Evolutionary conservation across 2,329 filamentous ascomycete species (phyloP).

Genomic region (Ophiostoma quercus): DNA sequence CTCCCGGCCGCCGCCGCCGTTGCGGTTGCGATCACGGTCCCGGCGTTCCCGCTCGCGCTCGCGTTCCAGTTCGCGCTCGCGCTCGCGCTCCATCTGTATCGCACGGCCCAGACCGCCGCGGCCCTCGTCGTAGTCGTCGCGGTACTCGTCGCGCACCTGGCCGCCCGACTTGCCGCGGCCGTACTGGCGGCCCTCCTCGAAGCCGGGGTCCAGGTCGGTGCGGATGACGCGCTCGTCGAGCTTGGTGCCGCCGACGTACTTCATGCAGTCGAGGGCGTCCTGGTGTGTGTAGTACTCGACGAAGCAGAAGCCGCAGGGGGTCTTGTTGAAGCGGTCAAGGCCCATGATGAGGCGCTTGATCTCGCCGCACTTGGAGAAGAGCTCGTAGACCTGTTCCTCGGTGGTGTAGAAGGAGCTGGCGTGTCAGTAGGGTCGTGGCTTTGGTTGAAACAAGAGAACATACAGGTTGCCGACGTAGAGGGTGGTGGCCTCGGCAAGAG

Average conservation of each 20-base stretch:
- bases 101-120: slow-evolving; percentile 83
- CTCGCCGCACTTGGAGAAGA: slow-evolving; percentile 93
- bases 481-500: slow-evolving; percentile 80
- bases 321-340: slow-evolving; percentile 93
- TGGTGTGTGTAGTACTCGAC: slow-evolving; percentile 99
- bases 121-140: slow-evolving; percentile 93
- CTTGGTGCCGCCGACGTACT: slow-evolving; percentile 97
- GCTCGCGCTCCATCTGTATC: slow-evolving; percentile 50
- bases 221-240: slow-evolving; percentile 94
- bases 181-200: slow-evolving; percentile 93
- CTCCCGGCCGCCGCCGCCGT: slow-evolving; percentile 39
- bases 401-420: slow-evolving; percentile 91
- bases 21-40: slow-evolving; percentile 22
- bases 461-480: slow-evolving; percentile 97
- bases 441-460: slow-evolving; percentile 32
- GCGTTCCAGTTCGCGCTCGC: slow-evolving; percentile 49
- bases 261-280: slow-evolving; percentile 95
- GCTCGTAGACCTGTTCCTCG: slow-evolving; percentile 96
- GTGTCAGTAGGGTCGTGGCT: background rate
- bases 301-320: slow-evolving; percentile 97
- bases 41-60: slow-evolving; percentile 34
- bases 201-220: slow-evolving; percentile 91
- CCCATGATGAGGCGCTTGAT: slow-evolving; percentile 99
- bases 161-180: slow-evolving; percentile 92
- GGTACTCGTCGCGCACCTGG: slow-evolving; percentile 95